phyloP scores from a whole-genome alignment of 495 filamentous ascomycete genomes.

The Stereocaulon alpinum region DNA sequence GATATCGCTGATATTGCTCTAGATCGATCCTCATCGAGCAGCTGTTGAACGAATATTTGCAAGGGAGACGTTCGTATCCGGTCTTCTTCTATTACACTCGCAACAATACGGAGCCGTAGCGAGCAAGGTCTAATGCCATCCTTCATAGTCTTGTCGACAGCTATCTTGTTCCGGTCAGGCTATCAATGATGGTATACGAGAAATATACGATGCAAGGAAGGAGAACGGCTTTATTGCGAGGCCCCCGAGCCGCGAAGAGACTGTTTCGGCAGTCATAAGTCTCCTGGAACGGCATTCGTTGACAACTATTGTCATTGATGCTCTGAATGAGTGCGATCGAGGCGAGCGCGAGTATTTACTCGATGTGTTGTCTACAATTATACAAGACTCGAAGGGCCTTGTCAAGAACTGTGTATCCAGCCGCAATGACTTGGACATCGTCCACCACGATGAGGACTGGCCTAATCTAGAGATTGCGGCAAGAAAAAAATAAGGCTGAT shows the following conservation, averaged over 20 bases:
- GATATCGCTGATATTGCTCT: too few species aligned
- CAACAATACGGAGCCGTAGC: slow-evolving; percentile 22
- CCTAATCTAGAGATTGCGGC: slow-evolving; percentile 28
- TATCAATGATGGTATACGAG: slow-evolving; percentile 9
- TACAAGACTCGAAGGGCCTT: slow-evolving; percentile 22
- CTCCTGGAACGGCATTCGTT: not conserved
- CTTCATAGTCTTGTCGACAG: slow-evolving; percentile 25
- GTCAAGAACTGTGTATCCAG: slow-evolving; percentile 31
- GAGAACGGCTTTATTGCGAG: slow-evolving; percentile 12
- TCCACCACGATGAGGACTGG: slow-evolving; percentile 14
- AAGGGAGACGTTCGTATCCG: not conserved
- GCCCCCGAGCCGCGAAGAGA: slow-evolving; percentile 11
- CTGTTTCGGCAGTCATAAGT: slow-evolving; percentile 4
- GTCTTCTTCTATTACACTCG: slow-evolving; percentile 25
- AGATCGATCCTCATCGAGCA: slow-evolving; percentile 4
- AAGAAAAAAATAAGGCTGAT: slow-evolving; percentile 26
- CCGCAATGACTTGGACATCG: slow-evolving; percentile 31
- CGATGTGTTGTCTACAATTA: slow-evolving; percentile 21
- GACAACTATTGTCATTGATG: slow-evolving; percentile 32
- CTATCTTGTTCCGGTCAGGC: slow-evolving; percentile 19
- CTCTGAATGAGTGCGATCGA: slow-evolving; percentile 31
- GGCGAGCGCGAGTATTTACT: slow-evolving; percentile 22
- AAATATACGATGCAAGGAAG: not conserved
- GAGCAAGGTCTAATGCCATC: slow-evolving; percentile 24
- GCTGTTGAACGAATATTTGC: not conserved